These are phyloP conservation scores for Malbranchea cinnamomea DNA, from an alignment of 2,329 filamentous ascomycete species.

Conservation along the genomic window DNA sequence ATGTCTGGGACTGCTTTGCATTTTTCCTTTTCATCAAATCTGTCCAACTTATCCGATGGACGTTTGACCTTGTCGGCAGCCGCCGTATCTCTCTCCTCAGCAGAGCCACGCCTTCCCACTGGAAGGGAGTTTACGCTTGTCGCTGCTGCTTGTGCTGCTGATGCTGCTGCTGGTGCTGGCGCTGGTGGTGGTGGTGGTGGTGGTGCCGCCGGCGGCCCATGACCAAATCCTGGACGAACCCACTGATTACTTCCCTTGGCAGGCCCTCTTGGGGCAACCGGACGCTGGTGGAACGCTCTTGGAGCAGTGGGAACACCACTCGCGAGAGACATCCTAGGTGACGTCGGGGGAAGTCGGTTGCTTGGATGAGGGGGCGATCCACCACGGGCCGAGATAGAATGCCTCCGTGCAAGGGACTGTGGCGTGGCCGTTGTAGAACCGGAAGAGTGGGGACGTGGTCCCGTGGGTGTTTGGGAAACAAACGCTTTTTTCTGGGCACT, in stretches of 20 bases:
- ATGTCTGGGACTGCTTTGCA: too few species aligned
- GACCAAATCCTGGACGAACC: slow-evolving; percentile 22
- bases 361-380: slow-evolving; percentile 14
- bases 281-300: slow-evolving; percentile 23
- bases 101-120: slow-evolving; percentile 18
- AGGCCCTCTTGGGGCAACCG: slow-evolving; percentile 17
- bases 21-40: neutral
- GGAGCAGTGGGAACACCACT: slow-evolving; percentile 29
- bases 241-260: slow-evolving; percentile 25
- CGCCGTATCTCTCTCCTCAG: slow-evolving; percentile 16
- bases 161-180: neutral
- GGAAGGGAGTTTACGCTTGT: slow-evolving; percentile 8
- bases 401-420: too few species aligned
- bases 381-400: too few species aligned
- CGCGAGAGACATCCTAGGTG: slow-evolving; percentile 21
- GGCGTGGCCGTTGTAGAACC: too few species aligned
- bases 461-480: too few species aligned
- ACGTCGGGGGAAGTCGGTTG: too few species aligned
- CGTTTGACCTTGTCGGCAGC: too few species aligned
- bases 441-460: too few species aligned
- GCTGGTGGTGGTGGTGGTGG: too few species aligned
- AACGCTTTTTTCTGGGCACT: too few species aligned
- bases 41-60: slow-evolving; percentile 1
- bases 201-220: slow-evolving; percentile 7
- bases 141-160: neutral